Base-by-base conservation (phyloP, 2,329 filamentous ascomycete genomes). In the Uncinocarpus reesii region DNA sequence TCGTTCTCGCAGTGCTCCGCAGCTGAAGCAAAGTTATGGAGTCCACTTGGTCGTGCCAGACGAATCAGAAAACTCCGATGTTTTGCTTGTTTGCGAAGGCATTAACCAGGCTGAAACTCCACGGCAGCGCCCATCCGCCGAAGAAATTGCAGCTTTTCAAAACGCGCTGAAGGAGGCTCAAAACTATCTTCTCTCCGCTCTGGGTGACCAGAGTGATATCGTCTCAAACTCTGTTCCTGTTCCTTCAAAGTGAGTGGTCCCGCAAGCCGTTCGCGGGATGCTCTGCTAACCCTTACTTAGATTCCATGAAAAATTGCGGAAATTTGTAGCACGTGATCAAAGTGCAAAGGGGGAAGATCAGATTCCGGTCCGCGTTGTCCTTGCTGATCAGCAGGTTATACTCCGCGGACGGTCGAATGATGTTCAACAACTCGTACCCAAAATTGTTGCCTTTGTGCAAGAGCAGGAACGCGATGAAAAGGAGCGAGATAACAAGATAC, bases 401-500 rank as follows among this genome's bases (percentile, higher is more conserved):
- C 76, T 95, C 52, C 83, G 86, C 52, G 90, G 90, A 18, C 89
- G 88, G 18, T 71, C 77, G 40, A 78, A 79, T 15, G 77, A 78
- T 18, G 86, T 95, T 2, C 78, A 84, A 44, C 77, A 79, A 1
- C 75, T 96, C 32, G 75, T 78, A 24, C 68, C 75, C 29, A 92
- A 89, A 71, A 79, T 94, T 47, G 68, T 78, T 50, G 78, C 78
- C 5, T 96, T 95, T 61, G 74, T 96, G 18, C 81, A 84, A 61
- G 84, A 93, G 62, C 88, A 94, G 67, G 85, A 89, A 70, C 78
- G 86, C 64, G 89, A 96, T 53, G 90, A 96, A 67, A 85, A 92
- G 62, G 90, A 96, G 69, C 85, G 90, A 51, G 88, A 86, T 37
- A 93, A 89, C 68, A 88, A 80, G 2, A 72, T 86, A 51, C 80